Base-by-base conservation (phyloP, 805 yeast genomes). In the Starmerella sirachaensis region DNA sequence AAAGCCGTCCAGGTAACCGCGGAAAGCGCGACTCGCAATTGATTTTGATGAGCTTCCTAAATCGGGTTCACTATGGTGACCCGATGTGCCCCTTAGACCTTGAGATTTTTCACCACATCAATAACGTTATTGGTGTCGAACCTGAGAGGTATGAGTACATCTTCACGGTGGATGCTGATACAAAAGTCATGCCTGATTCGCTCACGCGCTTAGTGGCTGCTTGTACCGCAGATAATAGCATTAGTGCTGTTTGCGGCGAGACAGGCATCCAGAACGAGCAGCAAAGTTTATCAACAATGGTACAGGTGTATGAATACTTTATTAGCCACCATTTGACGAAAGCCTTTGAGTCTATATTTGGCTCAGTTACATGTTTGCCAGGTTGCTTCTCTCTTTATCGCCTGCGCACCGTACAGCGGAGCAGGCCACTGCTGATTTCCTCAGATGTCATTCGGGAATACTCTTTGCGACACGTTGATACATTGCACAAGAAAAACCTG, bases 11-110 rank as follows among this genome's bases (percentile, higher is more conserved):
- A 6, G 79, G 79, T 39, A 73, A 73, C 55, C 62, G 79, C 54
- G 79, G 79, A 49, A 73, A 73, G 55, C 71, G 79, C 51, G 79
- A 73, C 51, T 70, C 78, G 16, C 79, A 73, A 54, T 63, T 72
- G 38, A 55, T 73, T 43, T 56, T 73, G 48, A 69, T 73, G 74
- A 66, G 70, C 29, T 72, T 70, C 57, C 60, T 73, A 48, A 76
- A 73, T 54, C 65, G 67, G 40, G 74, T 73, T 12, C 75, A 72
- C 57, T 69, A 69, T 51, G 71, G 69, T 46, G 67, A 66, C 41
- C 69, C 77, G 48, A 73, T 73, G 79, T 64, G 70, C 18, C 71
- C 72, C 13, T 62, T 73, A 34, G 78, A 73, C 46, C 65, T 65
- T 26, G 75, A 70, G 49, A 45, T 73, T 30, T 67, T 73, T 52